Conservation (phyloP, 163 green algal genomes). For the Chloroidium sp. region DNA sequence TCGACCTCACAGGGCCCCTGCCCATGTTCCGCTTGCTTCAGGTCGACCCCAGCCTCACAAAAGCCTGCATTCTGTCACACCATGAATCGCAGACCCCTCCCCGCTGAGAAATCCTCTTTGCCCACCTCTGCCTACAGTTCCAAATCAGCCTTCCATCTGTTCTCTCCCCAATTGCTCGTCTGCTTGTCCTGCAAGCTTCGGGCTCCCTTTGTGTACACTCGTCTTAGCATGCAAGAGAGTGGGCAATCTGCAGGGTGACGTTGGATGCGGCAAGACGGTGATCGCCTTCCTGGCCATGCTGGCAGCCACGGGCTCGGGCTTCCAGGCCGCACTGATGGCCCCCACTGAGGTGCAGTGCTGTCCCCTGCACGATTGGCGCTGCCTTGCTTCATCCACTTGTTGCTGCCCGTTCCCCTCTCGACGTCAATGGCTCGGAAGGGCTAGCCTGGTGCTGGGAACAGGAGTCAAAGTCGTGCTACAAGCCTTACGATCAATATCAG, state of each 20-base stretch:
- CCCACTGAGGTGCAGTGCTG: slow-evolving; percentile 55
- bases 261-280: slow-evolving; percentile 91
- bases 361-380: too few relatives aligned
- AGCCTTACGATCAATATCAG: not conserved
- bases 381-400: too few relatives aligned
- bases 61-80: not conserved
- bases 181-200: too few relatives aligned
- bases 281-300: slow-evolving; percentile 80
- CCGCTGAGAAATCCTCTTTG: not conserved
- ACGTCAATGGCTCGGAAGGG: too few relatives aligned
- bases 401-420: too few relatives aligned
- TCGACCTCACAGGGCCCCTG: slow-evolving; percentile 23
- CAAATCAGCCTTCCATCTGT: too few relatives aligned
- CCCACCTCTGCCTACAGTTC: not conserved
- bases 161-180: too few relatives aligned
- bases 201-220: too few relatives aligned
- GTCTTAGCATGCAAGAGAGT: not conserved
- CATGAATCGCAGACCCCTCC: not conserved
- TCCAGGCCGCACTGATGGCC: slow-evolving; percentile 74
- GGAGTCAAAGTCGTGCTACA: not conserved
- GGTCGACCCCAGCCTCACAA: slow-evolving; percentile 9
- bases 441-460: too few relatives aligned
- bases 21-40: slow-evolving; percentile 71
- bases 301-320: slow-evolving; percentile 48
- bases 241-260: slow-evolving; percentile 68